Evolutionary conservation across 1,139 yeast species (phyloP), one percentile per base, ranked within the genome.

Genomic region (Taiozyma onychis): DNA sequence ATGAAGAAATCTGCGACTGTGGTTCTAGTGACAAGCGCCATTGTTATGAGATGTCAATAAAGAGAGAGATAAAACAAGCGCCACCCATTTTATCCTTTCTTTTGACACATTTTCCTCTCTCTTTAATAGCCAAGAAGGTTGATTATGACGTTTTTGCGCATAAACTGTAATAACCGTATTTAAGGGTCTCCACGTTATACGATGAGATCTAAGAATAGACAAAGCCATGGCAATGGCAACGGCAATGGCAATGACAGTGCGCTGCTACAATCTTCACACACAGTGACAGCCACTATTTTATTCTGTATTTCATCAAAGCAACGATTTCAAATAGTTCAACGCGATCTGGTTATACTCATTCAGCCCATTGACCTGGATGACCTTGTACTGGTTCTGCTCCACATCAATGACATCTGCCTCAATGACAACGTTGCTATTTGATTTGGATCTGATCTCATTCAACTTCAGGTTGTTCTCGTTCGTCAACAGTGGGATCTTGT

Each of bases 361-460:
- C 5, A 49, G 26, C 11, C 52, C 52, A 9, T 39, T 44, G 37
- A 49, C 18, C 2, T 41, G 45, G 28, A 49, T 21, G 9, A 32
- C 24, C 24, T 42, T 49, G 6, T 42, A 49, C 27, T 30, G 39
- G 3, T 22, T 32, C 8, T 46, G 41, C 10, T 24, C 37, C 24
- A 39, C 28, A 22, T 39, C 28, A 13, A 39, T 28, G 6, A 30
- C 14, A 4, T 39, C 39, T 16, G 46, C 46, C 9, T 44, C 48
- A 8, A 49, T 41, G 9, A 47, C 43, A 26, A 47, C 45, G 24
- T 49, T 49, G 34, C 48, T 43, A n/a, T 47, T 49, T 9, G 52
- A 44, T 16, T 46, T 47, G 13, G 48, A 42, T 43, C 48, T 47
- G 11, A 49, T 47, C 16, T 49, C 52, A 11, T 44, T 44, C 18